Evolutionary conservation across 2,329 filamentous ascomycete species (phyloP), one percentile per base, ranked within the genome.

Genomic region (Diaporthe sp.): DNA sequence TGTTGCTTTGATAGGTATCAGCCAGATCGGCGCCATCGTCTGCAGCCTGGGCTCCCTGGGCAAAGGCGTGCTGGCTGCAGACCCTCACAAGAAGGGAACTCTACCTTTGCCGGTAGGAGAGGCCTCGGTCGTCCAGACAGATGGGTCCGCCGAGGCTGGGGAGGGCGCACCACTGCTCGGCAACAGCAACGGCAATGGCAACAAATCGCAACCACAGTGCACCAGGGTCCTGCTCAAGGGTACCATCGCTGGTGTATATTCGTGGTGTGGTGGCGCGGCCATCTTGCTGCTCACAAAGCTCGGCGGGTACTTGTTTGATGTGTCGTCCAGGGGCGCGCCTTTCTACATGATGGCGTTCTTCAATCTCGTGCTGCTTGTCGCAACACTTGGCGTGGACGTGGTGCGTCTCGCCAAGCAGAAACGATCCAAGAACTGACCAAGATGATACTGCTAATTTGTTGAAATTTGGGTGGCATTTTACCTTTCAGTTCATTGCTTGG

Each of bases 321-420:
- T 84, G 28, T 86, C 92, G 72, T 93, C 92, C 1, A 89, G 89
- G 3, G 94, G 94, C 0, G 94, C 94, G 15, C 97, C 97, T 0
- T 98, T 99, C 83, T 98, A 95, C 82, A 93, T 98, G 88, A 96
- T 99, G 93, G 95, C 96, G 0, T 87, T 87, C 0, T 98, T 98
- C 83, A 98, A 98, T 82, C 94, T 85, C 0, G 78, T 95, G 1
- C 83, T 98, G 73, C 85, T 97, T 17, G 81, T 92, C 9, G 89
- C 87, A 22, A 89, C 86, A 75, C 76, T 92, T 72, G 83, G 82
- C 5, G 86, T 91, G 78, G 89, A 91, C 80, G 82, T 88, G n/a
- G 68, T 72, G n/a, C 60, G 73, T 57, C 34, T 75, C 34, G 75
- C 67, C 22, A 76, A 71, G 73, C 53, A 72, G 53, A 57, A 61